Base-by-base conservation (phyloP, 1,284 basidiomycete species). In the Ceratobasidium sp. region DNA sequence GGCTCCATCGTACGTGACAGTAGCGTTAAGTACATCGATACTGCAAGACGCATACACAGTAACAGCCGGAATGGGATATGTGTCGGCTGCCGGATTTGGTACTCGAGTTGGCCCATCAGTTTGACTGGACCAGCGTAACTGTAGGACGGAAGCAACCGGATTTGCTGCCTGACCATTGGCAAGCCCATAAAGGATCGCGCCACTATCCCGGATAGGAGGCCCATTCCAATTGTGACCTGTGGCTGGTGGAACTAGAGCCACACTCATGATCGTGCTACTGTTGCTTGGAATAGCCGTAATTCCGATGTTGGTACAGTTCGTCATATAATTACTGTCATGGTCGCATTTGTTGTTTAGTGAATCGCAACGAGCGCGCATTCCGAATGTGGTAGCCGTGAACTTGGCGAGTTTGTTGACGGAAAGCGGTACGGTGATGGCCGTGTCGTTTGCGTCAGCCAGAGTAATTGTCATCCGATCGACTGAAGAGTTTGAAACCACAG, bases 341-440 rank as follows among this genome's bases (percentile, higher is more conserved):
- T 42, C 10, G 40, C 62, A 65, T 23, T 42, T 40, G 42, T 23
- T 23, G 42, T 44, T 65, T 12, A 65, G 40, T 10, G 62, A 65
- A 17, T 65, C 62, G 40, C 62, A 65, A 13, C n/a, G 26, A 44
- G 62, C 40, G 4, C 62, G 62, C 26, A 46, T 46, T 23, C 62
- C 62, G n/a, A 65, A 65, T 13, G 62, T 65, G 42, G 62, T 65
- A 15, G 62, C 62, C 23, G 17, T 65, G 62, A 65, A 65, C 42
- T 20, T 46, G 17, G 62, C 62, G 12, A 65, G 62, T 42, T 20
- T 12, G 12, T 44, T 46, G 33, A 65, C 40, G 9, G 38, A 17
- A 23, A 17, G 38, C 13, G 62, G 62, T 12, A 46, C 42, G 4
- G n/a, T 46, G 23, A 65, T 44, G 1, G 62, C 62, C n/a, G n/a